Conservation (phyloP, 2,329 filamentous ascomycete genomes). For the Aotearoamyces nothofagi region DNA sequence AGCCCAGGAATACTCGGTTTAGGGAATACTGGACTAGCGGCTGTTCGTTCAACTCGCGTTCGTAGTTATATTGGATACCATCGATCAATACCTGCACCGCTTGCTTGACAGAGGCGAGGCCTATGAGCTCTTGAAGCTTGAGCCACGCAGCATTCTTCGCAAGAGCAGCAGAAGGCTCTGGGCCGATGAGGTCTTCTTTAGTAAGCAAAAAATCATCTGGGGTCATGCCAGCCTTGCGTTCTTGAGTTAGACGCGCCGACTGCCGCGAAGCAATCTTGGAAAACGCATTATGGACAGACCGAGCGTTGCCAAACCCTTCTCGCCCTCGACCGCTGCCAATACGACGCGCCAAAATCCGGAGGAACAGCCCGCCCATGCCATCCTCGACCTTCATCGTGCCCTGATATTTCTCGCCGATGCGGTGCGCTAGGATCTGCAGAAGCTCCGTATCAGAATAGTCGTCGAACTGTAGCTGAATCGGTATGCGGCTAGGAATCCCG, state of each 20-base stretch:
- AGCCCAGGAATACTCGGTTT: conserved; percentile 56
- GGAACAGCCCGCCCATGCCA: conserved; percentile 42
- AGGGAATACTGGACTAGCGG: conserved; percentile 42
- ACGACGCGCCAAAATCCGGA: conserved; percentile 44
- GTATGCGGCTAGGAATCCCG: conserved; percentile 55
- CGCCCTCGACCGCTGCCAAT: conserved; percentile 46
- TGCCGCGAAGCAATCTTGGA: conserved; percentile 40
- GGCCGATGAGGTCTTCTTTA: conserved; percentile 57
- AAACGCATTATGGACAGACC: conserved; percentile 48
- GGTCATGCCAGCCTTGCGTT: conserved; percentile 22
- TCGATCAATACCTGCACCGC: conserved; percentile 43
- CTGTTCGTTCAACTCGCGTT: conserved; percentile 47
- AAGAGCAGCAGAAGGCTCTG: conserved; percentile 41
- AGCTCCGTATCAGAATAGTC: conserved; percentile 57
- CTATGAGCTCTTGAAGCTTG: conserved; percentile 40
- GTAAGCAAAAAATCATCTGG: conserved; percentile 45
- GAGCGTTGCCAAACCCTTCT: conserved; percentile 60
- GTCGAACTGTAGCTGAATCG: conserved; percentile 45
- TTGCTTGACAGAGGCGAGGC: conserved; percentile 46
- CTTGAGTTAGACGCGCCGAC: conserved; percentile 32
- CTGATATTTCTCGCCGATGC: conserved; percentile 37
- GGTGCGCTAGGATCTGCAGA: conserved; percentile 38
- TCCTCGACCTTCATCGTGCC: conserved; percentile 42
- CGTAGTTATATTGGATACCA: conserved; percentile 46
- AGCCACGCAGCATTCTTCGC: conserved; percentile 37